Conservation (phyloP, 768 basidiomycete species). For the Trametes sanguinea region DNA sequence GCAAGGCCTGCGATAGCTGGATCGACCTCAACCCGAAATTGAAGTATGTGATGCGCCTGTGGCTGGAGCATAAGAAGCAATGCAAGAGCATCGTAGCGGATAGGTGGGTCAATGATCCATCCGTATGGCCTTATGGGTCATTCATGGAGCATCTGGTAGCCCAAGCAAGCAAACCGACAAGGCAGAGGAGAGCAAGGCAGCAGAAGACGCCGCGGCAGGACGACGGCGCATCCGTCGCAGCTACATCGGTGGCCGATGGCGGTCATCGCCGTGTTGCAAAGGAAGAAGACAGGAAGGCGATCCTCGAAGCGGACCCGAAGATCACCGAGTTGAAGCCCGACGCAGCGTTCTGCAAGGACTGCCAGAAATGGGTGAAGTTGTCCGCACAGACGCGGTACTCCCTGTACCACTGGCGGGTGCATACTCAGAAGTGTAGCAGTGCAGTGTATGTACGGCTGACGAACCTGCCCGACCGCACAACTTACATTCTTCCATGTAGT, state of each 20-base stretch:
- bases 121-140: background rate
- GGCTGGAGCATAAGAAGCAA: slow-evolving; percentile 58
- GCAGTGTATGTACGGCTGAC: slow-evolving; percentile 36
- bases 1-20: slow-evolving; percentile 57
- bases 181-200: background rate
- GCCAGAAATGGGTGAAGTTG: slow-evolving; percentile 64
- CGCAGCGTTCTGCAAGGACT: slow-evolving; percentile 59
- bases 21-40: slow-evolving; percentile 57
- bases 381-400: slow-evolving; percentile 41
- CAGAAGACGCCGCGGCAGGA: slow-evolving; percentile 29
- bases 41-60: slow-evolving; percentile 59
- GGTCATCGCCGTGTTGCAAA: slow-evolving; percentile 26
- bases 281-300: slow-evolving; percentile 50
- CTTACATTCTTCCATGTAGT: slow-evolving; percentile 30
- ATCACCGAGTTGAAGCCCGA: slow-evolving; percentile 51
- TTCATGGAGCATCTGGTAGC: background rate
- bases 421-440: slow-evolving; percentile 50
- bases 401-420: slow-evolving; percentile 54
- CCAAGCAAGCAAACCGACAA: background rate
- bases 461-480: background rate
- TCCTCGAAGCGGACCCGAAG: slow-evolving; percentile 55
- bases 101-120: slow-evolving; percentile 1
- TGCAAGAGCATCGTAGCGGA: slow-evolving; percentile 40
- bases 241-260: background rate
- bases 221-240: slow-evolving; percentile 31